Base-by-base conservation (phyloP, 202 grass and related monocot species). In the Alloteropsis angusta region DNA sequence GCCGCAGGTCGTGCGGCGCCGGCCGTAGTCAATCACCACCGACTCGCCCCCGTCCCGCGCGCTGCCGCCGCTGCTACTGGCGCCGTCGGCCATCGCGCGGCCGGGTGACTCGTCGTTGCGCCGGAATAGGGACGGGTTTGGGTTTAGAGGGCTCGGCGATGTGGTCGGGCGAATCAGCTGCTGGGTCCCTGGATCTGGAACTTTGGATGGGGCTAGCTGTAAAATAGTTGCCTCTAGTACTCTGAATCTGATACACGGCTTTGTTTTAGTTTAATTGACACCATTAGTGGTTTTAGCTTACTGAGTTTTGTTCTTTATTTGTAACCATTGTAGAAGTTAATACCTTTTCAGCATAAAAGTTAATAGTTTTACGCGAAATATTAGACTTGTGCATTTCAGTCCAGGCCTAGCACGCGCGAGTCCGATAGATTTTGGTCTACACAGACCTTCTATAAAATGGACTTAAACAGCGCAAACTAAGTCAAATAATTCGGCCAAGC, bases 1-100 rank as follows among this genome's bases (percentile, higher is more conserved):
- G 42, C 82, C 87, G 60, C 87, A 89, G 66, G 65, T 74, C 5
- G 82, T 89, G 25, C 78, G 82, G 66, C 87, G 78, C 60, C 78
- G 77, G 73, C 87, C 87, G 52, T 82, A 85, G 72, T 89, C 78
- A 23, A 89, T 82, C 66, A 89, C 82, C 78, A 78, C 87, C 42
- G 87, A 85, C 72, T 89, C 66, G 22, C 72, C 72, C 42, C 32
- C 76, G 64, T 66, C 7, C 16, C 55, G 26, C 16, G 0, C 82
- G 5, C 28, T 77, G 5, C 28, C 77, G 38, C 23, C 82, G 73
- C 87, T 85, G 48, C 87, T 88, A 82, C 86, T 81, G 6, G 82
- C 65, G 47, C 82, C 82, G 72, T 77, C 82, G 22, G 82, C 87
- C 86, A 88, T 88, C 76, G 46, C 23, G 26, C 16, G 16, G 62